These are phyloP conservation scores for Exophiala calicioides DNA, from an alignment of 2,329 filamentous ascomycete species.

Conservation along the genomic window DNA sequence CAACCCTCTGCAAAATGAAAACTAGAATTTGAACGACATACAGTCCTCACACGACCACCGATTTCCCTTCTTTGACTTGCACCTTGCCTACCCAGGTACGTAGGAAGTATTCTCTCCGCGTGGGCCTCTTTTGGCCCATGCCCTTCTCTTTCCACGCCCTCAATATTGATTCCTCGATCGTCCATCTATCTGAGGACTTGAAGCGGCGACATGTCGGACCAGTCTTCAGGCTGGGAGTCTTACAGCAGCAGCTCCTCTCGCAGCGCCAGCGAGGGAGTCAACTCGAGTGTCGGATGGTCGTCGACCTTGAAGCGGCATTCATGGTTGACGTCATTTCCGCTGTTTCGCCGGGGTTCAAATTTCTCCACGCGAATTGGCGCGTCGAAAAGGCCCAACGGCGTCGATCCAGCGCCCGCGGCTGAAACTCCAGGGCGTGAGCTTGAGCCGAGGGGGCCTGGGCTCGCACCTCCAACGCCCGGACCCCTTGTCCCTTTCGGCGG, in stretches of 20 bases:
- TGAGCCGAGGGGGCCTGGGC: not conserved
- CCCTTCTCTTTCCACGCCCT: too few species aligned
- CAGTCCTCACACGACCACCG: too few species aligned
- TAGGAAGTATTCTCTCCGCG: too few species aligned
- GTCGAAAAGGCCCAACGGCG: not conserved
- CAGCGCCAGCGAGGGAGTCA: not conserved
- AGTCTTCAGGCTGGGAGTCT: constrained; percentile 22
- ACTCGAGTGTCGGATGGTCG: constrained; percentile 1
- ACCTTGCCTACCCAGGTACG: too few species aligned
- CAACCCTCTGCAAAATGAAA: too few species aligned
- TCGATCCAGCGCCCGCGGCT: not conserved
- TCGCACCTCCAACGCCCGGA: not conserved
- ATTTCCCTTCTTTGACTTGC: too few species aligned
- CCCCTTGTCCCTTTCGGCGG: constrained; percentile 1
- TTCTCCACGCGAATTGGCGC: constrained; percentile 2
- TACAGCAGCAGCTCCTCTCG: constrained; percentile 17
- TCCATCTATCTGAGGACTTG: constrained; percentile 1
- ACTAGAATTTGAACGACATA: too few species aligned
- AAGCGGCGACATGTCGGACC: constrained; percentile 10
- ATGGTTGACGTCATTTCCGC: constrained; percentile 23
- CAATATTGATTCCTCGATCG: constrained; percentile 9
- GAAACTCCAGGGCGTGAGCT: not conserved
- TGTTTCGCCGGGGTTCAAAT: constrained; percentile 5
- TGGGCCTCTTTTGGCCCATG: too few species aligned
- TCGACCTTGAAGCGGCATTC: constrained; percentile 14